These are phyloP conservation scores for Sclerotinia minor DNA, from an alignment of 2,329 filamentous ascomycete genomes.

Conservation along the genomic window DNA sequence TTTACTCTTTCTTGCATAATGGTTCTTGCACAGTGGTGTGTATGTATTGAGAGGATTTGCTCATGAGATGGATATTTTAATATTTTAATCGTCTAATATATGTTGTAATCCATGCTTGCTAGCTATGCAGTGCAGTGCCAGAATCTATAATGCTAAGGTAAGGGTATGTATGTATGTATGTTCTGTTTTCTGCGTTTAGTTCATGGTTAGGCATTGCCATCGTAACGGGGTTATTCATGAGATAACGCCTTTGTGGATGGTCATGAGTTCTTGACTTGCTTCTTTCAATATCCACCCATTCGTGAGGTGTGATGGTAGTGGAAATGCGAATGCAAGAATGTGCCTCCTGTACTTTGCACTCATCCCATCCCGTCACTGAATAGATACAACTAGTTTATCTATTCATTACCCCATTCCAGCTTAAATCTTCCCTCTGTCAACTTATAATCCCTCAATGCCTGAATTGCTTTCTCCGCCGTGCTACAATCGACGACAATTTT, in stretches of 20 bases:
- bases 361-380: neutral
- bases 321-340: neutral
- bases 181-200: neutral
- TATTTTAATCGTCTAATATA: neutral
- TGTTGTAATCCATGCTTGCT: neutral
- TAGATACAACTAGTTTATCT: neutral
- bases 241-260: neutral
- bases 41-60: no score
- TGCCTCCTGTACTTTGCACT: no score
- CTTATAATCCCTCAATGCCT: slow-evolving; percentile 70
- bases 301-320: no score
- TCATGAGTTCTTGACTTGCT: no score
- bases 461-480: slow-evolving; percentile 70
- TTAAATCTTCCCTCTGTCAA: slow-evolving; percentile 74
- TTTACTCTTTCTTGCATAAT: no score
- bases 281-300: neutral
- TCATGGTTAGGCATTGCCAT: neutral
- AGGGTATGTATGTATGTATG: neutral
- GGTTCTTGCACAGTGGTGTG: no score
- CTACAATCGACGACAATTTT: slow-evolving; percentile 77
- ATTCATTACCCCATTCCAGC: slow-evolving; percentile 69
- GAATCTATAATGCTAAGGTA: neutral
- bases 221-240: neutral
- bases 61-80: no score
- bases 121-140: neutral